These are phyloP conservation scores for Clitopilus hobsonii DNA, from an alignment of 768 basidiomycete species.

Conservation along the genomic window DNA sequence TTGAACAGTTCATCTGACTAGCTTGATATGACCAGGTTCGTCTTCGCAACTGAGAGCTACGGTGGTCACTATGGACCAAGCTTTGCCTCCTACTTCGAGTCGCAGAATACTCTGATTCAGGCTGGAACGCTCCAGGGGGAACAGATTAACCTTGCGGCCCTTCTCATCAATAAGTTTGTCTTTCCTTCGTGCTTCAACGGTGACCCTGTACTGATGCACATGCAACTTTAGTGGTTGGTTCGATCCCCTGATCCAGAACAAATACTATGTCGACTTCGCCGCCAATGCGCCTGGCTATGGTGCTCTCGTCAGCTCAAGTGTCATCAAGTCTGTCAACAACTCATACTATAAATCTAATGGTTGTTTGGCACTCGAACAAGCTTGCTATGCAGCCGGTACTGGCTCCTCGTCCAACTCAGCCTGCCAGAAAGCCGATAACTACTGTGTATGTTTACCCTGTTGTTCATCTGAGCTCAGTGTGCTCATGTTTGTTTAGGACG, in stretches of 20 bases:
- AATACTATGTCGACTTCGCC: slow-evolving; percentile 58
- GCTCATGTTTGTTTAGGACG: too few relatives aligned
- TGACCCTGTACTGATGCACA: not conserved
- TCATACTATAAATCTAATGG: slow-evolving; percentile 44
- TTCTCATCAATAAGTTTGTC: slow-evolving; percentile 56
- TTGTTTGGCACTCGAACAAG: slow-evolving; percentile 49
- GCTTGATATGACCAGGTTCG: slow-evolving; percentile 36
- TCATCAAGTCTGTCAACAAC: slow-evolving; percentile 41
- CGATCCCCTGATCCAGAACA: slow-evolving; percentile 59
- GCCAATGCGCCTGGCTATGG: slow-evolving; percentile 64
- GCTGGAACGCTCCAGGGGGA: slow-evolving; percentile 42
- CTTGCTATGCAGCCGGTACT: slow-evolving; percentile 53
- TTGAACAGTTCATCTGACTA: not conserved
- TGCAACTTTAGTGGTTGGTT: slow-evolving; percentile 52
- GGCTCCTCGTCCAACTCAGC: slow-evolving; percentile 39
- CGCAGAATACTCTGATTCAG: slow-evolving; percentile 52
- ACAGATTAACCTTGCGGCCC: slow-evolving; percentile 46
- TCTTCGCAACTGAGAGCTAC: slow-evolving; percentile 63
- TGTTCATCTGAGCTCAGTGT: too few relatives aligned
- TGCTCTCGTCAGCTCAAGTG: slow-evolving; percentile 43
- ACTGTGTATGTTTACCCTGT: slow-evolving; percentile 51
- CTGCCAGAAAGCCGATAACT: slow-evolving; percentile 46
- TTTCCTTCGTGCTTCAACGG: not conserved
- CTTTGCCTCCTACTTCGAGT: slow-evolving; percentile 60
- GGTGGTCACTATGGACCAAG: slow-evolving; percentile 65